Percentiles rank a stretch among this genome's conserved stretches.
Evolutionary conservation across 2,329 filamentous ascomycete species (phyloP).

Genomic region (Rutstroemia sydowiana): DNA sequence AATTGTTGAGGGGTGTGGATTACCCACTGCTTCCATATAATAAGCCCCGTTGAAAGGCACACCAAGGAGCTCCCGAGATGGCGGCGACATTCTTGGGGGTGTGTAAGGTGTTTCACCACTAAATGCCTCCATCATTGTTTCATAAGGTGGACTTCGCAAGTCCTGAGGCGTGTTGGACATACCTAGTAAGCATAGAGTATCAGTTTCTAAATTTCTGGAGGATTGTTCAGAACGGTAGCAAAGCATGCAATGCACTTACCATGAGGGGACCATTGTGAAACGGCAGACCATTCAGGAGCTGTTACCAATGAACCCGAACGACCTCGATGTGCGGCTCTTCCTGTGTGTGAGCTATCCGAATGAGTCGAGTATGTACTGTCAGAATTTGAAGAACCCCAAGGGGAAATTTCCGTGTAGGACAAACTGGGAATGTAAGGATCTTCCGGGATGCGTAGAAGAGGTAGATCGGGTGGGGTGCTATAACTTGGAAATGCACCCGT

Average conservation of each 20-base stretch:
- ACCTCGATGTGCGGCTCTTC: slow-evolving; percentile 17
- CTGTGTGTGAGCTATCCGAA: slow-evolving; percentile 23
- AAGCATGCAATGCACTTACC: too few relatives aligned
- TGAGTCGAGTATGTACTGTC: slow-evolving; percentile 28
- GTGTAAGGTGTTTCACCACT: slow-evolving; percentile 22
- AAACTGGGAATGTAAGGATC: slow-evolving; percentile 24
- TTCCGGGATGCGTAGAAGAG: slow-evolving; percentile 26
- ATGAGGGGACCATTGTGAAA: slow-evolving; percentile 22
- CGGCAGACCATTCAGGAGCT: slow-evolving; percentile 22
- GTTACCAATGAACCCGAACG: slow-evolving; percentile 22
- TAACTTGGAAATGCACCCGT: slow-evolving; percentile 15
- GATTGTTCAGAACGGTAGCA: too few relatives aligned
- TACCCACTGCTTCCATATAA: slow-evolving; percentile 31
- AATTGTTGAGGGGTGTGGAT: slow-evolving; percentile 28
- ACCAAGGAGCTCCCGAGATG: slow-evolving; percentile 23
- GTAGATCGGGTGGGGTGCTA: slow-evolving; percentile 16
- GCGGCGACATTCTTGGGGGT: slow-evolving; percentile 22
- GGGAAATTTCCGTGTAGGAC: slow-evolving; percentile 25
- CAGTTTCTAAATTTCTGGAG: too few relatives aligned
- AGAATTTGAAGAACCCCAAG: slow-evolving; percentile 29
- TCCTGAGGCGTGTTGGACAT: slow-evolving; percentile 19
- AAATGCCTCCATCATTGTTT: slow-evolving; percentile 20
- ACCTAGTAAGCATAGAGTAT: background rate
- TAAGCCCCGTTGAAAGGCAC: slow-evolving; percentile 22
- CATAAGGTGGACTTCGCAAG: slow-evolving; percentile 20